Evolutionary conservation across 2,329 filamentous ascomycete species (phyloP), one percentile per base, ranked within the genome.

Genomic region (Fusarium fracticaudum): DNA sequence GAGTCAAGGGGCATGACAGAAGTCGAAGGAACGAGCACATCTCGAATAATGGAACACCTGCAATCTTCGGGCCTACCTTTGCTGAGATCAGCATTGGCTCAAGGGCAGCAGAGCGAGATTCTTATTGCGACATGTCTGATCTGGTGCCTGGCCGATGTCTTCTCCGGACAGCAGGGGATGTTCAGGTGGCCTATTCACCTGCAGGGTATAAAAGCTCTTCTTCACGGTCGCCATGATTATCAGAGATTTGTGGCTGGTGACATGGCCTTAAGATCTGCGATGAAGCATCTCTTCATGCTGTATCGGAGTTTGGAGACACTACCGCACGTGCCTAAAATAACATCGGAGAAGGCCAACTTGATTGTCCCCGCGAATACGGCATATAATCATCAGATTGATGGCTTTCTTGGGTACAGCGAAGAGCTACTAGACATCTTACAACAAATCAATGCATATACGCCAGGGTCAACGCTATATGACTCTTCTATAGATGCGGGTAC

Each of bases 111-210:
- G n/a, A 71, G 72, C n/a, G 78, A 79, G 11, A 67, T 74, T 6
- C 13, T 79, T 2, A 62, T 80, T 8, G 77, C 76, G 2, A 80
- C 79, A 0, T 80, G 78, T 31, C 73, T 80, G 8, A 78, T 80
- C 10, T 80, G 78, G 79, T 80, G 79, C 24, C 59, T 80, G 3
- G 74, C 78, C 2, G 79, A 80, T 24, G 78, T 80, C 0, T 80
- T 80, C 14, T 71, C 77, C 0, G 77, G 71, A 0, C 63, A 71
- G 3, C 77, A 76, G 15, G 78, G 74, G 1, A 65, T 76, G 26
- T 72, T 70, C 0, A 67, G 75, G 2, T 80, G 78, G 79, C 69
- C 69, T 0, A 73, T 79, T 3, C 79, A 80, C 33, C n/a, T 80
- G 1, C 71, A 76, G 8, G 79, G 79, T 0, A 74, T 80, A 20